Base-by-base conservation (phyloP, 2,329 filamentous ascomycete genomes). In the Pseudocercospora vitis region DNA sequence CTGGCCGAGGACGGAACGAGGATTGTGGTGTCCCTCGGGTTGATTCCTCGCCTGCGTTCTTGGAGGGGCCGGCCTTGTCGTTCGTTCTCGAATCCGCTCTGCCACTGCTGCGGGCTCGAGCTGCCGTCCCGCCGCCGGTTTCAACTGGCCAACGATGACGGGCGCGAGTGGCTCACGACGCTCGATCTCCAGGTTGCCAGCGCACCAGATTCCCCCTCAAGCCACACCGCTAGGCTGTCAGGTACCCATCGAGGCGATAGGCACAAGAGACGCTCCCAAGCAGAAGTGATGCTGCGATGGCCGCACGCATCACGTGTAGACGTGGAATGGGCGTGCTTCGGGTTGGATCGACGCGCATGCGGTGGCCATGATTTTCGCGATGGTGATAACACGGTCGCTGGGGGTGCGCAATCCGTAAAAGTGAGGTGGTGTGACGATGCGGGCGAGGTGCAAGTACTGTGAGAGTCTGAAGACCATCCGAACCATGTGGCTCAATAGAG, bases 51-150 rank as follows among this genome's bases (percentile, higher is more conserved):
- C 37, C 37, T 42, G 37, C 37, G 37, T 42, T 29, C 11, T 29
- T 42, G 37, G 37, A 42, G 37, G 37, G 37, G 37, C 37, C 37
- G 21, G 37, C 37, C 37, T 42, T 42, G 37, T 42, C 37, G 37
- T n/a, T n/a, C n/a, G n/a, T 42, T 42, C 37, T 42, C 37, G 37
- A 42, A 12, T 42, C 37, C 11, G 26, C 26, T 29, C 26, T 29
- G n/a, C n/a, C n/a, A n/a, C n/a, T n/a, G n/a, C n/a, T n/a, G 26
- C 26, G 26, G 26, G 26, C 6, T 7, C 26, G 26, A 29, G 26
- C 26, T 29, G 26, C 26, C 26, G 26, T 29, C 26, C 26, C 26
- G 26, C 26, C 26, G 26, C 26, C 37, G 21, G 37, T 42, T 42
- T 42, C 37, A 24, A 42, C 18, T 42, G 18, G 2, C 18, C 37